Percentiles rank a stretch among this genome's conserved stretches.
Conservation (phyloP, 306 rosid species). For the Vicia sativa region DNA sequence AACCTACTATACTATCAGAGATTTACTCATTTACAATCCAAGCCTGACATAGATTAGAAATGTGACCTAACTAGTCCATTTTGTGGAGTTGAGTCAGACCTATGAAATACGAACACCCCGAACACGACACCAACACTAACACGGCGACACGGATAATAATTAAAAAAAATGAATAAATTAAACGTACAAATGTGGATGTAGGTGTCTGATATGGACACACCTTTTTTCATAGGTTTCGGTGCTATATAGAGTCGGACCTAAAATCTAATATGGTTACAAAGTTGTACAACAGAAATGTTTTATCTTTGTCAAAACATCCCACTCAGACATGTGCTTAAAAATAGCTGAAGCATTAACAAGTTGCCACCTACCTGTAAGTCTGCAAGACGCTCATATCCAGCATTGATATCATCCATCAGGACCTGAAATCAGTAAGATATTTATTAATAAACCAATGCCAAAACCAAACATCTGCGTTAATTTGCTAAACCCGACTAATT, state of each 20-base stretch:
- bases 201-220: no score
- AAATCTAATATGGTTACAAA: background rate
- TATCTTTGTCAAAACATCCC: background rate
- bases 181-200: no score
- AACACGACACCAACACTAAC: no score
- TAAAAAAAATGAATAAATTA: no score
- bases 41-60: background rate
- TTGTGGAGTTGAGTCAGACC: background rate
- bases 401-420: slow-evolving; percentile 89
- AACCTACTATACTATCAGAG: background rate
- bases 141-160: no score
- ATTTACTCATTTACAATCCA: background rate
- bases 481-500: slow-evolving; percentile 31
- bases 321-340: background rate
- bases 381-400: slow-evolving; percentile 94
- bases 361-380: slow-evolving; percentile 88
- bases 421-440: slow-evolving; percentile 56
- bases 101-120: no score
- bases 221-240: no score
- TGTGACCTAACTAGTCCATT: background rate
- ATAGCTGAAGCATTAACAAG: slow-evolving; percentile 25
- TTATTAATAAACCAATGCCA: slow-evolving; percentile 21
- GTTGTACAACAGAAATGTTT: background rate
- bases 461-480: slow-evolving; percentile 21
- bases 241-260: no score